Percentiles rank a stretch among this genome's conserved stretches.
These are phyloP conservation scores for Citrus mangshanensis DNA, from an alignment of 345 rosid genomes.

Conservation along the genomic window DNA sequence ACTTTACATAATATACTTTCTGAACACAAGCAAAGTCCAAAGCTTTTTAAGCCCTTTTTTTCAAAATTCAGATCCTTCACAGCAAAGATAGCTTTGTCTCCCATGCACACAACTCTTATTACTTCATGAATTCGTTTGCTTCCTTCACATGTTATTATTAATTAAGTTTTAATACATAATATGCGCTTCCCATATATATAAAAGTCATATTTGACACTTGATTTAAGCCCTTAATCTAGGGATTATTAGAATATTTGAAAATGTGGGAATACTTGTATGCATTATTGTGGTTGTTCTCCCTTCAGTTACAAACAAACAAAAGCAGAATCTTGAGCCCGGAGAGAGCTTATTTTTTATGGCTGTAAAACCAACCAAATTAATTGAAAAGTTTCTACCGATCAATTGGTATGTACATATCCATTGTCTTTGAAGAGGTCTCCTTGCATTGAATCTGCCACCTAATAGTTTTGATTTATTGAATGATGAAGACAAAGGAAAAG, in stretches of 20 bases:
- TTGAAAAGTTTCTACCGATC: neutral
- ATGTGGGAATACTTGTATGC: neutral
- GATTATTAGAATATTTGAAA: neutral
- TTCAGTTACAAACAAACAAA: neutral
- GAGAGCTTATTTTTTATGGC: neutral
- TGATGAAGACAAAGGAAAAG: slow-evolving; percentile 4
- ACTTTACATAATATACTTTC: slow-evolving; percentile 3
- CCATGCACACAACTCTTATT: neutral
- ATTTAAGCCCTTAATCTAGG: slow-evolving; percentile 14
- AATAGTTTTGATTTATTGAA: slow-evolving; percentile 12
- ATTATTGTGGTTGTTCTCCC: neutral
- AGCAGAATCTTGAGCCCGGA: neutral
- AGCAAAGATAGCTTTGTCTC: slow-evolving; percentile 21
- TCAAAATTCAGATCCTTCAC: slow-evolving; percentile 15
- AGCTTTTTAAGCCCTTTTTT: neutral
- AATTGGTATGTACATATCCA: neutral
- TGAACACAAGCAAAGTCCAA: slow-evolving; percentile 24
- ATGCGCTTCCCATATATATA: neutral
- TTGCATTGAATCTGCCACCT: slow-evolving; percentile 26
- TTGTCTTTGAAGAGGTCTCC: slow-evolving; percentile 16
- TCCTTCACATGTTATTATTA: slow-evolving; percentile 8
- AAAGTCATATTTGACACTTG: neutral
- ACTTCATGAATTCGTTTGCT: neutral
- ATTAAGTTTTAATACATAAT: neutral
- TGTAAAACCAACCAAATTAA: neutral